A percentile compares a stretch with the other conserved stretches of the same genome.
phyloP scores from a whole-genome alignment of 1,284 basidiomycete species.

The Trametes versicolor region DNA sequence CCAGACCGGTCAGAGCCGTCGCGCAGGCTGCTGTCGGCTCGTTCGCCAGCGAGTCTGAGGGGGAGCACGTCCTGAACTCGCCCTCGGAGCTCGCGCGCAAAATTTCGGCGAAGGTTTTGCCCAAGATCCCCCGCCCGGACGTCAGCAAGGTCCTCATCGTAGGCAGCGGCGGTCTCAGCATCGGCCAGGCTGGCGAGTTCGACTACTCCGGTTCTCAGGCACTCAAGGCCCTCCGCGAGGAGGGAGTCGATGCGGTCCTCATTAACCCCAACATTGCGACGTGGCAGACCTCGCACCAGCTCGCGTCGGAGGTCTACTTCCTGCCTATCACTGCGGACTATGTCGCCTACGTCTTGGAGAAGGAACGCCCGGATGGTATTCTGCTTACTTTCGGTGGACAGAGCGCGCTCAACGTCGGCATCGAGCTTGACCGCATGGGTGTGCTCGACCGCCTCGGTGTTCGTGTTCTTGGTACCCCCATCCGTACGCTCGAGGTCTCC shows the following conservation, averaged over 20 bases:
- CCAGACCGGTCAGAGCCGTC: slow-evolving; percentile 50
- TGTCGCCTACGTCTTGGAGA: slow-evolving; percentile 98
- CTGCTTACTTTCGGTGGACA: slow-evolving; percentile 99
- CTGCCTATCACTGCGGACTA: slow-evolving; percentile 97
- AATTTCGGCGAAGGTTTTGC: slow-evolving; percentile 91
- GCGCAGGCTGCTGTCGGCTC: slow-evolving; percentile 45
- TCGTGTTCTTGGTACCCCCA: slow-evolving; percentile 95
- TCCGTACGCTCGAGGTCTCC: slow-evolving; percentile 93
- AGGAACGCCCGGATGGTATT: slow-evolving; percentile 98
- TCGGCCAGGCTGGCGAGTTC: slow-evolving; percentile 99
- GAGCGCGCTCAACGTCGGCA: slow-evolving; percentile 97
- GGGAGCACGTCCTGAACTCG: slow-evolving; percentile 82
- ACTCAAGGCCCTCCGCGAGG: slow-evolving; percentile 97
- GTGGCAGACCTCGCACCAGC: slow-evolving; percentile 96
- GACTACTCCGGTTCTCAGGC: slow-evolving; percentile 99
- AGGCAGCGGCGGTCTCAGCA: slow-evolving; percentile 95
- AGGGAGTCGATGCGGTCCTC: slow-evolving; percentile 94
- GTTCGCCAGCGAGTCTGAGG: slow-evolving; percentile 60
- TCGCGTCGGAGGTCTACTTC: slow-evolving; percentile 98
- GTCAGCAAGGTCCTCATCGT: slow-evolving; percentile 98
- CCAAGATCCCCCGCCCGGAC: slow-evolving; percentile 86
- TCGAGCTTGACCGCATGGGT: slow-evolving; percentile 98
- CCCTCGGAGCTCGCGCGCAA: slow-evolving; percentile 92
- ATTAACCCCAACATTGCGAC: slow-evolving; percentile 99
- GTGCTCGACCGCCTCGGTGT: slow-evolving; percentile 95